Evolutionary conservation across 1,284 basidiomycete species (phyloP), one percentile per base, ranked within the genome.

Genomic region (Thecaphora thlaspeos): DNA sequence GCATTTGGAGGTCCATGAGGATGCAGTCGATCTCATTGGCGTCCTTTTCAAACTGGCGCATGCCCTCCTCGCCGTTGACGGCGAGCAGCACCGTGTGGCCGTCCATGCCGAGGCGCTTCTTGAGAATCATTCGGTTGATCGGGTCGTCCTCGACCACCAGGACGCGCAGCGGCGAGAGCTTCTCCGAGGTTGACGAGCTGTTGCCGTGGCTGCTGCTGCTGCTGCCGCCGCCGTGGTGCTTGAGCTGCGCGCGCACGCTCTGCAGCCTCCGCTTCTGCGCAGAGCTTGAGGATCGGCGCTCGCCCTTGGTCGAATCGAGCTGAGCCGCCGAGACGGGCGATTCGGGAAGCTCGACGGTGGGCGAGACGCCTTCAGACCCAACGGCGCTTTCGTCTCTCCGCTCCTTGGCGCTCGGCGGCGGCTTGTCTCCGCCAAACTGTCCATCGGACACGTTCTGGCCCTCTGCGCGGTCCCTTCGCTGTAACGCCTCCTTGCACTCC

Each of bases 1-100:
- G 89, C 89, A 90, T 91, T 73, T 89, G 88, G 30, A 91, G 85
- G 76, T 91, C 89, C 89, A 91, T 91, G 48, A 92, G 80, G 18
- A 91, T 81, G 43, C 83, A 84, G 73, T 92, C 89, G 56, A 88
- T 88, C 17, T 84, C 81, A 30, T 72, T 58, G 36, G 82, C 81
- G 73, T 90, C 87, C 0, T 76, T 68, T 50, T 82, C 75, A 28
- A 90, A 80, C 53, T 81, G 81, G 40, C 88, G 85, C 2, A 89
- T 80, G 0, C 85, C 86, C 72, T 90, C 88, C 77, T 88, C 87
- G 5, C 89, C 89, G 67, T 91, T 89, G 3, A 84, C 86, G 0
- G 86, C 86, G 42, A 84, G 83, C 22, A 86, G 80, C 2, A 89
- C 86, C 12, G 74, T 80, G 69, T 90, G 88, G 0, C 87, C 87